Conservation (phyloP, 2,329 filamentous ascomycete species). For the Cercospora zeina region DNA sequence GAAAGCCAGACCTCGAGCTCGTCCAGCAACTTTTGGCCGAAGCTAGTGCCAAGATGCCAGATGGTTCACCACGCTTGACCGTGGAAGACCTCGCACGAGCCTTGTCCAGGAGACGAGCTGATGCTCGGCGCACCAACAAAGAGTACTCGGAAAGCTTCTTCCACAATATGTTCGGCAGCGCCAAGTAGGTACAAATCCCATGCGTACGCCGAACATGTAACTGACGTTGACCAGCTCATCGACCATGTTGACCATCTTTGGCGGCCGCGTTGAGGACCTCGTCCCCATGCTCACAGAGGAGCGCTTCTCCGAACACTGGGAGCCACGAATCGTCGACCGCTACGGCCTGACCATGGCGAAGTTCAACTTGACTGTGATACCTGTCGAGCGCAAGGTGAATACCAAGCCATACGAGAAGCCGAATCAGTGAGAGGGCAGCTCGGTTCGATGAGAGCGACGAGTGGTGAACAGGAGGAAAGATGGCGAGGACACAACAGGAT, state of each 20-base stretch:
- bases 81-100: conserved; percentile 43
- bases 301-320: conserved; percentile 46
- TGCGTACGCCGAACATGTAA: neutral
- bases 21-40: conserved; percentile 41
- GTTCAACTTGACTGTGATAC: conserved; percentile 46
- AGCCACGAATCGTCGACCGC: conserved; percentile 42
- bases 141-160: conserved; percentile 38
- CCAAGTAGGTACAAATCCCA: conserved; percentile 30
- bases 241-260: conserved; percentile 48
- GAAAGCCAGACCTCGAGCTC: conserved; percentile 43
- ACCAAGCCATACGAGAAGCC: conserved; percentile 32
- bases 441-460: no score
- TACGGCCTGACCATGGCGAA: conserved; percentile 48
- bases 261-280: conserved; percentile 43
- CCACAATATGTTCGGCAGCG: conserved; percentile 47
- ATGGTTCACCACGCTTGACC: conserved; percentile 40
- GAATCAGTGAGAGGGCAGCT: neutral
- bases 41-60: conserved; percentile 41
- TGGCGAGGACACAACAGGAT: neutral
- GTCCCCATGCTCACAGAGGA: conserved; percentile 46
- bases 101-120: conserved; percentile 40
- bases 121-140: conserved; percentile 42
- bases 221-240: conserved; percentile 39
- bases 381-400: conserved; percentile 44
- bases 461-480: neutral